phyloP scores from a whole-genome alignment of 495 filamentous ascomycete genomes.

The Hypoxylon perforatum region DNA sequence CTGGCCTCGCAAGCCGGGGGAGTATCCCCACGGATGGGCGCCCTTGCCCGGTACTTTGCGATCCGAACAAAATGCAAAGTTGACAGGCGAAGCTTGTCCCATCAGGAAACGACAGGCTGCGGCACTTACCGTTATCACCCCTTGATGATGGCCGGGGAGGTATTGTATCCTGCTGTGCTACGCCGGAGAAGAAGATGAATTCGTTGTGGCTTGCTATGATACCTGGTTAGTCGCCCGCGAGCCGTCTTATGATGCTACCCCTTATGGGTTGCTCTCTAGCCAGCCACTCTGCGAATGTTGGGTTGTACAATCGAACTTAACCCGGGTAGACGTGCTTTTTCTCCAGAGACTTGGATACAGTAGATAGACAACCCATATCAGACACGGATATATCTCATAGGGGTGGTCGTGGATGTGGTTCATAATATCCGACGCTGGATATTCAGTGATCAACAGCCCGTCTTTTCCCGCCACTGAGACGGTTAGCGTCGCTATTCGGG shows the following conservation, averaged over 20 bases:
- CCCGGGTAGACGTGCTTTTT: conserved; percentile 16
- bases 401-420: conserved; percentile 22
- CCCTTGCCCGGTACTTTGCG: conserved; percentile 11
- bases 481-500: conserved; percentile 29
- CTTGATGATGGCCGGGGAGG: conserved; percentile 3
- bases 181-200: conserved; percentile 9
- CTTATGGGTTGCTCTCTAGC: conserved; percentile 7
- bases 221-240: background rate
- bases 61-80: conserved; percentile 13
- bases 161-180: conserved; percentile 6
- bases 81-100: conserved; percentile 17
- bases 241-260: conserved; percentile 6
- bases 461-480: conserved; percentile 15
- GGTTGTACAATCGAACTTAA: conserved; percentile 24
- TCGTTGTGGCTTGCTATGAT: background rate
- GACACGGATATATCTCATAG: conserved; percentile 20
- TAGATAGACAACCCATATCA: conserved; percentile 11
- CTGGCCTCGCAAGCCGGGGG: conserved; percentile 17
- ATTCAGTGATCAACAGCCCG: conserved; percentile 20
- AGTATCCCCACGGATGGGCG: conserved; percentile 5
- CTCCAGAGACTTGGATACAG: conserved; percentile 27
- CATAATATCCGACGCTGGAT: conserved; percentile 20
- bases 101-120: conserved; percentile 12
- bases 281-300: conserved; percentile 12
- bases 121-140: conserved; percentile 5